These are phyloP conservation scores for Hondaea fermentalgiana DNA, from an alignment of 108 stramenopile species.

Conservation along the genomic window DNA sequence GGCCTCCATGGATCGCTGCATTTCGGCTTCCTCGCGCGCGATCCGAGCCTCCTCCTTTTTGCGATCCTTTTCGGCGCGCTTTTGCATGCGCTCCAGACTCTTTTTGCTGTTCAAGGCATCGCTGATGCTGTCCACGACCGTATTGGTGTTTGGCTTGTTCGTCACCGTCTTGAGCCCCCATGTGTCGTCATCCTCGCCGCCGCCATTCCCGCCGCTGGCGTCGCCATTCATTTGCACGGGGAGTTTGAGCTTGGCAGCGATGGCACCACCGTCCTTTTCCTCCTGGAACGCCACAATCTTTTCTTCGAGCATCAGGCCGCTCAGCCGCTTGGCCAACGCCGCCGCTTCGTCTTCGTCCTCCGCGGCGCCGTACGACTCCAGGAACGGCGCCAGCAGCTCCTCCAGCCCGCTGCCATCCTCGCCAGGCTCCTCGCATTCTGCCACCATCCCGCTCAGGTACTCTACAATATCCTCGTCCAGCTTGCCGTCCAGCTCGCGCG, in stretches of 20 bases:
- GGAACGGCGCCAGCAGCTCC: slow-evolving; percentile 9
- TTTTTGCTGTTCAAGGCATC: not conserved
- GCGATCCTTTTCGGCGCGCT: not conserved
- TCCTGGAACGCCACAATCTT: not conserved
- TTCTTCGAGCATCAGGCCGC: not conserved
- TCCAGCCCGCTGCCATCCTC: not conserved
- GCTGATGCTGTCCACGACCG: slow-evolving; percentile 11
- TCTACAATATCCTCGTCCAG: not conserved
- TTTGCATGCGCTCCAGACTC: not conserved
- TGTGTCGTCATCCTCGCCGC: not conserved
- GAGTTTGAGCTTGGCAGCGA: not conserved
- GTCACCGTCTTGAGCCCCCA: not conserved
- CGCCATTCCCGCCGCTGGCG: not conserved
- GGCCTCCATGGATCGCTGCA: not conserved
- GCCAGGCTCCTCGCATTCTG: not conserved
- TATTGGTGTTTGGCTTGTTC: not conserved
- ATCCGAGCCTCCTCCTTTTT: not conserved
- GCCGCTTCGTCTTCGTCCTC: not conserved
- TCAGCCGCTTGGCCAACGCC: not conserved
- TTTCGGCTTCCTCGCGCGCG: not conserved
- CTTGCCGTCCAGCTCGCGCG: slow-evolving; percentile 11
- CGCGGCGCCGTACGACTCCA: not conserved
- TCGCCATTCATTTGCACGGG: not conserved
- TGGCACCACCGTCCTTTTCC: not conserved
- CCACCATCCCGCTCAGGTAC: slow-evolving; percentile 5